Evolutionary conservation across 1,284 basidiomycete genomes (phyloP), one percentile per base, ranked within the genome.

Genomic region (Neolentinus lepideus): DNA sequence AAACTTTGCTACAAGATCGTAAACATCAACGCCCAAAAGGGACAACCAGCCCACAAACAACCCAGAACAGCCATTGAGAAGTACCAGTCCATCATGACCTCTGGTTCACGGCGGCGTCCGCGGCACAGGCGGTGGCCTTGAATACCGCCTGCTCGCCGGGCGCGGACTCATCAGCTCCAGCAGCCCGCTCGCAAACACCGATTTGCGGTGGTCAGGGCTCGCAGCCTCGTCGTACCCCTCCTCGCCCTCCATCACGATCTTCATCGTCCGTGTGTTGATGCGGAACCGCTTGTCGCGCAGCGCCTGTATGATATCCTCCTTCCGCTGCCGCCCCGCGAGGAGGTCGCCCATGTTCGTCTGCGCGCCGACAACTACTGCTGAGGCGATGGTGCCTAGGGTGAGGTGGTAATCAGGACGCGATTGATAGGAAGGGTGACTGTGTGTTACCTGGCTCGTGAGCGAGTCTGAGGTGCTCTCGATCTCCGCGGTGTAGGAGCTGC

Each of bases 171-270:
- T 50, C 47, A 50, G 24, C 21, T 29, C 47, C 6, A 50, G 47
- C 22, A 50, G 47, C 9, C 22, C 47, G 8, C 14, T 26, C 6
- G 47, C 47, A 50, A 50, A 50, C 47, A 43, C 38, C 4, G 38
- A 43, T 16, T 21, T 43, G 38, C 38, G 38, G 6, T 16, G 38
- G 19, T 21, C 29, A 0, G 60, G 63, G 24, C 54, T 64, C 24
- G 24, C 54, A 54, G 61, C 62, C 10, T 58, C 47, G 36, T 64
- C 61, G 45, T 78, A 79, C 11, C 75, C 77, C 0, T 68, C 66
- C 60, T 80, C 76, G 16, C 74, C 77, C 56, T 77, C 72, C 74
- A 78, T 79, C 29, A 81, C 62, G 54, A 80, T 78, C 38, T 75
- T 75, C 69, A 74, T 76, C 33, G 73, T 73, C 19, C 55, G 55